Base-by-base conservation (phyloP, 176 grass and related monocot genomes). In the Raddia guianensis region DNA sequence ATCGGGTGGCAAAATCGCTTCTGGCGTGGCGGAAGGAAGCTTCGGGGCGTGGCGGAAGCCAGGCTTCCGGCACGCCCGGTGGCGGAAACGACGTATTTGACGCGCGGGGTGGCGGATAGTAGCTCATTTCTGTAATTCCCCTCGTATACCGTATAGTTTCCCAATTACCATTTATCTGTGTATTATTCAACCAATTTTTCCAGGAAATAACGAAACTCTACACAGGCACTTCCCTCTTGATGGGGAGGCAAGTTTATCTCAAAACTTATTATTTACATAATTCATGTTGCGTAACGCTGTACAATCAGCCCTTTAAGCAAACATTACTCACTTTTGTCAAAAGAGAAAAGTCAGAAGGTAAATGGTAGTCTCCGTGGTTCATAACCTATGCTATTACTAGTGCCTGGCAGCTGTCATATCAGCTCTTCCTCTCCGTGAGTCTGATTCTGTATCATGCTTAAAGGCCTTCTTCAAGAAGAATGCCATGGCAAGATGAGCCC, bases 401-500 rank as follows among this genome's bases (percentile, higher is more conserved):
- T 49, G 32, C n/a, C 35, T 67, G 34, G 73, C 18, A 42, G 21
- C 55, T 51, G 66, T 60, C 33, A 27, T 14, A 45, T 73, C 67
- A 73, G 51, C 59, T 73, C 62, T 73, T 32, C 42, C 78, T 49
- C 66, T 78, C 0, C 34, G 79, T 2, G 78, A 67, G 34, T 34
- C 61, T 60, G 78, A 68, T 82, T 66, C 73, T 66, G 63, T 84
- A 34, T 70, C 84, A 33, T 83, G 40, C 49, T 87, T 90, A 72
- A 90, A 90, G 7, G 63, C 80, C 68, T 95, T 99, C 42, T 93
- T 99, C 63, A 99, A 37, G 59, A 99, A 93, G 43, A 94, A 95
- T 32, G 89, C 90, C 79, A 95, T 83, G 0, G 96, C 92, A 7
- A 99, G 61, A 64, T 99, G 96, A 10, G 90, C 86, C 49, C 88